phyloP scores from a whole-genome alignment of 2,329 filamentous ascomycete genomes.

The Dryadomyces quercus-mongolicae region DNA sequence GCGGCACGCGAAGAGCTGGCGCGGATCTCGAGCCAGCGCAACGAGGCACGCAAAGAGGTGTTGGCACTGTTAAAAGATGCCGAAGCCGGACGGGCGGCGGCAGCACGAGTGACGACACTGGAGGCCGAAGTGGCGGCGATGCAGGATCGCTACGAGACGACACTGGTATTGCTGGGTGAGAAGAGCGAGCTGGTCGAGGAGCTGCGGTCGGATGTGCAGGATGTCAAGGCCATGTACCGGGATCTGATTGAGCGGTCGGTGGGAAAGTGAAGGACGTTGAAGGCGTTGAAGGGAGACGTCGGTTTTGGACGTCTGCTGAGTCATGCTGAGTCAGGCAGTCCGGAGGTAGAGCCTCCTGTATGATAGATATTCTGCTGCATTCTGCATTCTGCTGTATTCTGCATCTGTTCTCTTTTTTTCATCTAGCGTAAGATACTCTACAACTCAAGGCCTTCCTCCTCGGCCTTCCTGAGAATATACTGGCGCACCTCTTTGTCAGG shows the following conservation, averaged over 20 bases:
- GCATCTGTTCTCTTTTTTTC: too few species aligned
- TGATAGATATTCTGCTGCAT: too few species aligned
- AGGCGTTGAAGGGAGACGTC: too few species aligned
- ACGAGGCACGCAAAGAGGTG: slow-evolving; percentile 88
- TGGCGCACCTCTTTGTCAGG: slow-evolving; percentile 73
- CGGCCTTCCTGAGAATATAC: slow-evolving; percentile 67
- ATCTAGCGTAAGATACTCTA: too few species aligned
- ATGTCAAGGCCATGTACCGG: slow-evolving; percentile 93
- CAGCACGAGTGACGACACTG: slow-evolving; percentile 48
- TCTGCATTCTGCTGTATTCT: neutral
- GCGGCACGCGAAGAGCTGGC: slow-evolving; percentile 76
- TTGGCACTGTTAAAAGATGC: slow-evolving; percentile 79
- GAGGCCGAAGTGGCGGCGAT: slow-evolving; percentile 56
- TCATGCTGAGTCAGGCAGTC: too few species aligned
- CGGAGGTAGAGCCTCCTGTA: too few species aligned
- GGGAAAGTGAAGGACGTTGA: neutral
- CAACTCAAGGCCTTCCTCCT: slow-evolving; percentile 69
- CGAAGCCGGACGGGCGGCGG: slow-evolving; percentile 53
- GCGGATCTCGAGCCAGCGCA: slow-evolving; percentile 70
- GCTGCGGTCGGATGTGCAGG: slow-evolving; percentile 73
- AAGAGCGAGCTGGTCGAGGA: slow-evolving; percentile 94
- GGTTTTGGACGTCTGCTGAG: too few species aligned
- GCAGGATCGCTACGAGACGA: slow-evolving; percentile 74
- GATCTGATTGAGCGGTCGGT: slow-evolving; percentile 81
- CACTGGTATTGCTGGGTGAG: slow-evolving; percentile 88